Conservation (phyloP, 2,329 filamentous ascomycete genomes). For the Neofusicoccum cordaticola region DNA sequence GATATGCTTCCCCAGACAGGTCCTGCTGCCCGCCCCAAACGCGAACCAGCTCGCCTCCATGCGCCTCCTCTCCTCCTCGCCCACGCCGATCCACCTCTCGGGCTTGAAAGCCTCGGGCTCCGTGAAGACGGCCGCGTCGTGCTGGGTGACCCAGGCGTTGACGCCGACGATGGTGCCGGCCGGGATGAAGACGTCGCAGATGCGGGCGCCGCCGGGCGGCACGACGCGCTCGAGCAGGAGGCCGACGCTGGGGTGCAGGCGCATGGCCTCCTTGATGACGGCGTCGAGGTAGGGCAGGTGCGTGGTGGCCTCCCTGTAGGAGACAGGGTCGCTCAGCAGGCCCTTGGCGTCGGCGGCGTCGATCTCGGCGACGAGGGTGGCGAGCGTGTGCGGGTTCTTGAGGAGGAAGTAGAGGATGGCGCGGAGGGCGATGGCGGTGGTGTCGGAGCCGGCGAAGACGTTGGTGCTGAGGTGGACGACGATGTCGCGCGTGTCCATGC, state of each 20-base stretch:
- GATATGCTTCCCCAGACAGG: slow-evolving; percentile 21
- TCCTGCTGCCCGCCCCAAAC: slow-evolving; percentile 19
- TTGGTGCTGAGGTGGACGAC: slow-evolving; percentile 32
- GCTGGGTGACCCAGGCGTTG: slow-evolving; percentile 29
- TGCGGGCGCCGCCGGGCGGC: slow-evolving; percentile 25
- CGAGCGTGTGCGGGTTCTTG: slow-evolving; percentile 23
- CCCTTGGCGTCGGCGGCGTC: slow-evolving; percentile 21
- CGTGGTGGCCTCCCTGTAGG: slow-evolving; percentile 21
- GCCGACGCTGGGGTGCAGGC: slow-evolving; percentile 41
- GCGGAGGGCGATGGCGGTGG: slow-evolving; percentile 33
- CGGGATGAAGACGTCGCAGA: slow-evolving; percentile 24
- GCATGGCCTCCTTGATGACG: slow-evolving; percentile 47
- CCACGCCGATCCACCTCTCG: slow-evolving; percentile 17
- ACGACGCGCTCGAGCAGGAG: slow-evolving; percentile 33
- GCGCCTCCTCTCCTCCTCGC: neutral
- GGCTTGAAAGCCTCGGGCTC: slow-evolving; percentile 16
- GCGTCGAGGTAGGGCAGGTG: slow-evolving; percentile 45
- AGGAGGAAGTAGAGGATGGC: slow-evolving; percentile 34
- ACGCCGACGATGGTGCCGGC: slow-evolving; percentile 32
- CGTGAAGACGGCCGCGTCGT: slow-evolving; percentile 13
- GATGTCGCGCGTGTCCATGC: slow-evolving; percentile 34
- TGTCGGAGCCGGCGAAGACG: slow-evolving; percentile 38
- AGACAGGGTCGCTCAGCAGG: slow-evolving; percentile 21
- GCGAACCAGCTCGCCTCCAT: slow-evolving; percentile 18
- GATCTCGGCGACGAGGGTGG: slow-evolving; percentile 27